Base-by-base conservation (phyloP, 2,329 filamentous ascomycete genomes). In the Fusarium pseudoanthophilum region DNA sequence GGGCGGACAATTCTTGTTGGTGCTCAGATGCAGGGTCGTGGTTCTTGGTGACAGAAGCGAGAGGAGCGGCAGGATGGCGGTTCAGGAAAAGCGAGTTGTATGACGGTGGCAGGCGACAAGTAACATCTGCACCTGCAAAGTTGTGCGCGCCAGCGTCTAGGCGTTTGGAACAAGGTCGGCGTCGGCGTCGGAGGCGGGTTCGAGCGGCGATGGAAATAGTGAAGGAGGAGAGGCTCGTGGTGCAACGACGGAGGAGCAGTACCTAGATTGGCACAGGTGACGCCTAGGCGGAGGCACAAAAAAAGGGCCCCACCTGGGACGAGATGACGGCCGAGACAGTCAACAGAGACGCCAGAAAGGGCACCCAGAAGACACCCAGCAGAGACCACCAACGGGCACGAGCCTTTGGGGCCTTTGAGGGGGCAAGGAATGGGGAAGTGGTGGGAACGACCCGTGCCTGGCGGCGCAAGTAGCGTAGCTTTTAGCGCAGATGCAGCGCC, bases 301-400 rank as follows among this genome's bases (percentile, higher is more conserved):
- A 74, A 75, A 79, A 74, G 58, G 15, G 72, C 77, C 79, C 79
- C 78, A 80, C 78, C 74, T 78, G 71, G 76, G 73, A 77, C 75
- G 74, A 78, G 76, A 80, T 79, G 79, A 77, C 71, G 78, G 78
- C 71, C 73, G 77, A 79, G 77, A 78, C 78, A 79, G 76, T 67
- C 67, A 69, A 78, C 60, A 60, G 64, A 72, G 71, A 69, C 60
- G 67, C 71, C 60, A 70, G 34, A 75, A 74, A 67, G 65, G 67
- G 64, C 68, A 74, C 67, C 65, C 69, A 71, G 69, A 71, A 63
- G 65, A 67, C 67, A 68, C 67, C 64, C 64, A 69, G 42, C 59
- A 60, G 58, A 75, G 67, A 64, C 74, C 69, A 72, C 71, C 74
- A 78, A 75, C 77, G 76, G 60, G 76, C 75, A 77, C 72, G 75